Percentiles rank a stretch among this genome's conserved stretches.
phyloP scores from a whole-genome alignment of 768 basidiomycete genomes.

The Exidia glandulosa region DNA sequence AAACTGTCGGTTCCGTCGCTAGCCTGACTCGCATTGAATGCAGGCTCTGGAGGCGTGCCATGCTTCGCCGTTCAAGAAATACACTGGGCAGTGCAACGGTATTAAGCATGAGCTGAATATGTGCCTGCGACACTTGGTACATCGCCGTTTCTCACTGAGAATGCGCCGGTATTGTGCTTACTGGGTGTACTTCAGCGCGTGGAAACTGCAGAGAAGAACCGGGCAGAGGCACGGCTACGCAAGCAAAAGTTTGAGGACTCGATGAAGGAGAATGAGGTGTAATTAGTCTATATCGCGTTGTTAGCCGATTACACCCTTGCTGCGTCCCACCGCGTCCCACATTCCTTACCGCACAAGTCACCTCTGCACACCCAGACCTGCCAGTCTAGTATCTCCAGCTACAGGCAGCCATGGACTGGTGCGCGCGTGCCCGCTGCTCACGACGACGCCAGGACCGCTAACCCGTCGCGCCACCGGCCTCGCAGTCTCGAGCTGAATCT shows the following conservation, averaged over 20 bases:
- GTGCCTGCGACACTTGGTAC: background rate
- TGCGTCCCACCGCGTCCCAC: background rate
- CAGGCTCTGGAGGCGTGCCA: background rate
- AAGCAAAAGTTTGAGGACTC: background rate
- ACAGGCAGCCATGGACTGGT: background rate
- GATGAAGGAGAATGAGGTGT: background rate
- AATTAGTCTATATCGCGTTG: background rate
- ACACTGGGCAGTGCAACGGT: background rate
- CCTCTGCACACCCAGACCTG: background rate
- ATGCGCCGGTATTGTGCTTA: background rate
- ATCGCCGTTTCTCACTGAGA: background rate
- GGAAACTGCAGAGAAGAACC: background rate
- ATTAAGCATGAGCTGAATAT: background rate
- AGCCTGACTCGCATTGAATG: background rate
- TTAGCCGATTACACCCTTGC: background rate
- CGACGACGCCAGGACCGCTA: background rate
- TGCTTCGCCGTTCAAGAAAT: background rate
- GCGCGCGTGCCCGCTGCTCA: background rate
- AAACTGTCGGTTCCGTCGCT: background rate
- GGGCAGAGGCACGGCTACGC: background rate
- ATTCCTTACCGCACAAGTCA: background rate
- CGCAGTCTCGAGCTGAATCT: constrained; percentile 67
- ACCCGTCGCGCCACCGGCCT: background rate
- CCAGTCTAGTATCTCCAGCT: background rate
- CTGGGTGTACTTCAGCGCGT: background rate